A percentile compares a stretch with the other conserved stretches of the same genome.
Evolutionary conservation across 768 basidiomycete species (phyloP).

Genomic region (Amanita phalloides): DNA sequence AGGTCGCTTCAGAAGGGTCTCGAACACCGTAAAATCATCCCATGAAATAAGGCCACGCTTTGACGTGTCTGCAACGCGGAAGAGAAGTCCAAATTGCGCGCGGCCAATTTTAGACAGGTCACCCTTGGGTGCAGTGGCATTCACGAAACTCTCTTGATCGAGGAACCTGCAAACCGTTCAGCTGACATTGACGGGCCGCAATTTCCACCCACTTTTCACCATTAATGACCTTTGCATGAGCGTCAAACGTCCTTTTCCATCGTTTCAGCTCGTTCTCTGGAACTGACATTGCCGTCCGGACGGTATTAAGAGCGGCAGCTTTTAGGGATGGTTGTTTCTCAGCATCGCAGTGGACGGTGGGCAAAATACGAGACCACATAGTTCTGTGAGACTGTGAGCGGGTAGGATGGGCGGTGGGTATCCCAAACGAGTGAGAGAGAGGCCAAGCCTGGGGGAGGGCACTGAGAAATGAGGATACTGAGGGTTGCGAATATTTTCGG

Average conservation of each 20-base stretch:
- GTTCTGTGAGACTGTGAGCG: slow-evolving; percentile 15
- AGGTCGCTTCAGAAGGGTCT: slow-evolving; percentile 85
- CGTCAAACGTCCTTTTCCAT: slow-evolving; percentile 84
- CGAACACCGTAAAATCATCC: slow-evolving; percentile 95
- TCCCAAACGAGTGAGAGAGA: slow-evolving; percentile 7
- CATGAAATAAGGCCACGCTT: slow-evolving; percentile 75
- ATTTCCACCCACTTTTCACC: slow-evolving; percentile 69
- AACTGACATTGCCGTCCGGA: slow-evolving; percentile 57
- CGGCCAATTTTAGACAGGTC: slow-evolving; percentile 83
- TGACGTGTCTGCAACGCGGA: slow-evolving; percentile 77
- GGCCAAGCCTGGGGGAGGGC: slow-evolving; percentile 1
- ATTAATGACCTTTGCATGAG: slow-evolving; percentile 60
- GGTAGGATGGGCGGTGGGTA: slow-evolving; percentile 25
- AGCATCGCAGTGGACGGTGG: slow-evolving; percentile 47
- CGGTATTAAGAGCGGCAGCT: slow-evolving; percentile 47
- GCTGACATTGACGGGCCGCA: slow-evolving; percentile 12
- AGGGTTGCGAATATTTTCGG: background rate
- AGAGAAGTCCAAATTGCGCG: slow-evolving; percentile 82
- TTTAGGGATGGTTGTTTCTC: slow-evolving; percentile 33
- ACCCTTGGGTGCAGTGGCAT: slow-evolving; percentile 83
- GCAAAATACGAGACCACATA: slow-evolving; percentile 34
- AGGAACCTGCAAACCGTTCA: slow-evolving; percentile 43
- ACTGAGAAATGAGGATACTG: background rate
- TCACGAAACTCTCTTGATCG: slow-evolving; percentile 82
- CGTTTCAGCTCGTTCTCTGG: slow-evolving; percentile 80